These are phyloP conservation scores for Eucalyptus marginata DNA, from an alignment of 345 rosid genomes.

Conservation along the genomic window DNA sequence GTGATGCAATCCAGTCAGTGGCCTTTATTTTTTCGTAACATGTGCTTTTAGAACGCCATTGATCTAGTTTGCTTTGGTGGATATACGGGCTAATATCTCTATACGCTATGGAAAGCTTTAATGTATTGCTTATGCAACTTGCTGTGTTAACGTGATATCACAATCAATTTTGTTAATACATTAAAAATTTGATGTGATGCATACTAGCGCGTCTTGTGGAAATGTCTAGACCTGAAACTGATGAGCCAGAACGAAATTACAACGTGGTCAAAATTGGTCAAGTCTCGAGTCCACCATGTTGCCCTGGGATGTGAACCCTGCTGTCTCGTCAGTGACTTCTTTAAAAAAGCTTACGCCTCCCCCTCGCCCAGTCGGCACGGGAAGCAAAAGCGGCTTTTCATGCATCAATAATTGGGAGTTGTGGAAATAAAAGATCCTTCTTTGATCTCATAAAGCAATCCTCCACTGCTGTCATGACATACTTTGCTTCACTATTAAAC, in stretches of 20 bases:
- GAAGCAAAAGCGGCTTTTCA: slow-evolving; percentile 4
- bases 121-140: not conserved
- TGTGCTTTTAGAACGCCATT: not conserved
- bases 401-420: slow-evolving; percentile 7
- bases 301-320: not conserved
- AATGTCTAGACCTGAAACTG: not conserved
- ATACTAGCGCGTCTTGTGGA: not conserved
- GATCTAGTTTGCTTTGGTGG: not conserved
- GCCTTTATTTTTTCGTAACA: not conserved
- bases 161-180: not conserved
- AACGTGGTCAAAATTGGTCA: not conserved
- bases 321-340: not conserved
- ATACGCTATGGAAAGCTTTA: not conserved
- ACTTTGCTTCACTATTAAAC: slow-evolving; percentile 30
- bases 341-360: not conserved
- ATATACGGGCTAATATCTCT: not conserved
- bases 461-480: slow-evolving; percentile 17
- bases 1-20: not conserved
- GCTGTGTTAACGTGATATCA: not conserved
- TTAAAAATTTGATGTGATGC: not conserved
- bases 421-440: not conserved
- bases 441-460: slow-evolving; percentile 26
- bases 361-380: not conserved
- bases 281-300: not conserved
- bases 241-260: not conserved